Evolutionary conservation across 352 stramenopile species (phyloP).

Genomic region (Phytophthora litchii): DNA sequence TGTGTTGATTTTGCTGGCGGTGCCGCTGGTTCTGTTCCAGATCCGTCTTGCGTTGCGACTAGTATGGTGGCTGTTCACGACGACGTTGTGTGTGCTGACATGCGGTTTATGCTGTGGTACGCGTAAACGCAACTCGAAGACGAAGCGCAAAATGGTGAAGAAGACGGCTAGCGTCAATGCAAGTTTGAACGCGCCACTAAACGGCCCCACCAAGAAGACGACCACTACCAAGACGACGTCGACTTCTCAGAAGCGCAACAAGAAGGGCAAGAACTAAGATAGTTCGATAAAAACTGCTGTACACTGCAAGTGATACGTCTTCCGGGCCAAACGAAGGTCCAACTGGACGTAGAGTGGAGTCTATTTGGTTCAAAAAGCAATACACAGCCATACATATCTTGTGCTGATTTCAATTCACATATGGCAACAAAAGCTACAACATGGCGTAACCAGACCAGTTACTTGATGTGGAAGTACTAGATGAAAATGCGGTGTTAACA

Average conservation of each 20-base stretch:
- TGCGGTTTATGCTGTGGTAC: constrained; percentile 64
- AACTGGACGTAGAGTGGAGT: constrained; percentile 18
- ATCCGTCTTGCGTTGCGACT: constrained; percentile 57
- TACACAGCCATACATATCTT: no score
- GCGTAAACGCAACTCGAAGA: constrained; percentile 48
- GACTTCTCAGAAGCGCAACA: constrained; percentile 33
- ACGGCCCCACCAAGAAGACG: constrained; percentile 28
- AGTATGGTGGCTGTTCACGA: constrained; percentile 64
- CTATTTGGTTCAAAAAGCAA: constrained; percentile 10
- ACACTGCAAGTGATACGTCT: constrained; percentile 1
- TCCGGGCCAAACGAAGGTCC: constrained; percentile 6
- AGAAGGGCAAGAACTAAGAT: constrained; percentile 41
- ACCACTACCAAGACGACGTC: constrained; percentile 25
- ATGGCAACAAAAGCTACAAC: no score
- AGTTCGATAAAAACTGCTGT: constrained; percentile 8
- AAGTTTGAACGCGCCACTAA: constrained; percentile 26
- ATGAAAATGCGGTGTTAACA: no score
- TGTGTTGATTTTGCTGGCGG: constrained; percentile 49
- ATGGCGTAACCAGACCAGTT: no score
- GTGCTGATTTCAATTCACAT: no score
- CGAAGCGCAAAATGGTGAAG: constrained; percentile 52
- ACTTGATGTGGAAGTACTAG: no score
- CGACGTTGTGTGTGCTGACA: constrained; percentile 53
- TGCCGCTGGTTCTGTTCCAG: constrained; percentile 56
- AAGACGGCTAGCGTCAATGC: constrained; percentile 31